These are phyloP conservation scores for Myriangium duriaei DNA, from an alignment of 2,329 filamentous ascomycete species.

Conservation along the genomic window DNA sequence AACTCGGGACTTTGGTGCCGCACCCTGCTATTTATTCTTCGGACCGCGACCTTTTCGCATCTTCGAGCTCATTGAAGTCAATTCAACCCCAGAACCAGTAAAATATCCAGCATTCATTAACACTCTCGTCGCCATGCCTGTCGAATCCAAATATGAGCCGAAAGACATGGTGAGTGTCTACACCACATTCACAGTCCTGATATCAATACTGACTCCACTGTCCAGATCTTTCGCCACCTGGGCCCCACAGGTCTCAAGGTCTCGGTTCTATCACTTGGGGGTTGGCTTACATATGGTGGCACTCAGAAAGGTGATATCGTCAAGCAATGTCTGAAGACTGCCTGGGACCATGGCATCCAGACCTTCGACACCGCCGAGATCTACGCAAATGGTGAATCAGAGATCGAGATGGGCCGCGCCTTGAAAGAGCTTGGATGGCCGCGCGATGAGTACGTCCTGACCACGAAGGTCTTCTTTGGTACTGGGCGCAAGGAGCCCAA, in stretches of 20 bases:
- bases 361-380: conserved; percentile 39
- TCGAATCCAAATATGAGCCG: conserved; percentile 37
- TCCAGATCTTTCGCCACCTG: conserved; percentile 28
- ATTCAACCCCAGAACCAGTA: too few species aligned
- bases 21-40: not conserved
- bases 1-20: not conserved
- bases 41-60: not conserved
- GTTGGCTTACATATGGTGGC: conserved; percentile 34
- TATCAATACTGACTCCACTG: not conserved
- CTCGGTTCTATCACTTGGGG: conserved; percentile 37
- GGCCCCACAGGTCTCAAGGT: conserved; percentile 38
- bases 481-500: conserved; percentile 47
- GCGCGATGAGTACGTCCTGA: conserved; percentile 31
- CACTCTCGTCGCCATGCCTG: conserved; percentile 14
- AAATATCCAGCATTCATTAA: too few species aligned
- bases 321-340: conserved; percentile 38
- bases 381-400: conserved; percentile 48
- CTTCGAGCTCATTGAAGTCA: not conserved
- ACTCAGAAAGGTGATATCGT: conserved; percentile 38
- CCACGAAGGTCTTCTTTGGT: conserved; percentile 40
- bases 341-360: conserved; percentile 39
- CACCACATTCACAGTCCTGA: conserved; percentile 4
- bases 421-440: conserved; percentile 37
- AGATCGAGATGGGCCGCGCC: conserved; percentile 44
- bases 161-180: conserved; percentile 31